phyloP scores from a whole-genome alignment of 2,329 filamentous ascomycete genomes.

The Cercospora citrullina region DNA sequence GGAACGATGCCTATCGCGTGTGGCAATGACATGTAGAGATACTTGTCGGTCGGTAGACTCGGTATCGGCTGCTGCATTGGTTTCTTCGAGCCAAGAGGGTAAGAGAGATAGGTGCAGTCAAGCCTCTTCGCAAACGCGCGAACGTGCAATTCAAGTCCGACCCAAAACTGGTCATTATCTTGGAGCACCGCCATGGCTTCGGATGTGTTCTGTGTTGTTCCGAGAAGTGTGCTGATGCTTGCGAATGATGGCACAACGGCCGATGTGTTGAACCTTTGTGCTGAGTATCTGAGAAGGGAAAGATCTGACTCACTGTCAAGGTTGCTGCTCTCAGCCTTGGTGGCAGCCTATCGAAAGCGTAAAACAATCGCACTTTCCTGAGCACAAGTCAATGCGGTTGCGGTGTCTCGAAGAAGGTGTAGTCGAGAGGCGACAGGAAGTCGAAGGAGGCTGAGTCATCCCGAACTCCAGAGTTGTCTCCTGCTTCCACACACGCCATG shows the following conservation, averaged over 20 bases:
- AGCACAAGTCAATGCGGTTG: neutral
- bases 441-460: constrained; percentile 3
- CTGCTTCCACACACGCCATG: neutral
- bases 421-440: constrained; percentile 10
- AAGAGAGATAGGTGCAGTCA: neutral
- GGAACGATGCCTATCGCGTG: constrained; percentile 9
- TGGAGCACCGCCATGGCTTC: constrained; percentile 2
- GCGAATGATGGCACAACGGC: neutral
- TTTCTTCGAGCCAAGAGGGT: constrained; percentile 5
- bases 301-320: constrained; percentile 1
- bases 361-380: neutral
- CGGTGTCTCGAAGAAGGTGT: constrained; percentile 14
- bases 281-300: neutral
- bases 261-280: neutral
- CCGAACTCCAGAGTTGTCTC: neutral
- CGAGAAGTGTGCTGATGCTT: neutral
- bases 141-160: constrained; percentile 6
- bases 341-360: neutral
- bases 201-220: neutral
- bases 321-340: neutral
- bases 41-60: constrained; percentile 6
- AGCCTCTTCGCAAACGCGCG: constrained; percentile 6
- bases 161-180: constrained; percentile 6
- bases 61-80: constrained; percentile 5
- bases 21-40: constrained; percentile 14